phyloP scores from a whole-genome alignment of 495 filamentous ascomycete species.

The Staphylotrichum longicolle region DNA sequence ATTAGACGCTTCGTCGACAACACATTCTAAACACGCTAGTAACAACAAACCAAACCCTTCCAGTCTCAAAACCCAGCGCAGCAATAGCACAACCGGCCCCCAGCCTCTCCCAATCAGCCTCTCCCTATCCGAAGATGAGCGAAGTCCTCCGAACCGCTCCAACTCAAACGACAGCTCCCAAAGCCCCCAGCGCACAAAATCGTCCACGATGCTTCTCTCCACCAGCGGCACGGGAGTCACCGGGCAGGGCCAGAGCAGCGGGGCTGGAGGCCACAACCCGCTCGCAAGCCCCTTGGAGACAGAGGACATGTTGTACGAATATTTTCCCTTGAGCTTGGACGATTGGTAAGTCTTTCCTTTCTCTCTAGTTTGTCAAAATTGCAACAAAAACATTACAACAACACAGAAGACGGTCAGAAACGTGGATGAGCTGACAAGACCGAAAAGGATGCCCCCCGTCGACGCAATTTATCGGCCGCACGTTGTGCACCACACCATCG shows the following conservation, averaged over 20 bases:
- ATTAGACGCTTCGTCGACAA: not conserved
- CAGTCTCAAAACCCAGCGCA: not conserved
- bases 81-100: conserved; percentile 13
- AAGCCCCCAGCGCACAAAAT: conserved; percentile 41
- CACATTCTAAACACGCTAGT: conserved; percentile 22
- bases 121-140: conserved; percentile 73
- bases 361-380: not conserved
- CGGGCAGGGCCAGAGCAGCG: not conserved
- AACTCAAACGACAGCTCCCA: conserved; percentile 32
- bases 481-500: conserved; percentile 82
- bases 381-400: not conserved
- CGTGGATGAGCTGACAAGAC: not conserved
- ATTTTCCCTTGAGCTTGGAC: conserved; percentile 83
- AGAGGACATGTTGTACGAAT: conserved; percentile 82
- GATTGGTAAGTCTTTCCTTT: conserved; percentile 60
- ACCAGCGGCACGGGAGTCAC: not conserved
- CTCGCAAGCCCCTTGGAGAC: conserved; percentile 63
- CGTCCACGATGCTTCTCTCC: conserved; percentile 32
- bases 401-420: not conserved
- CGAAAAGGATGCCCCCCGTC: conserved; percentile 68
- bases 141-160: conserved; percentile 46
- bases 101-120: conserved; percentile 61
- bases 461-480: conserved; percentile 92
- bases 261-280: conserved; percentile 31
- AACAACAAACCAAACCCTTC: conserved; percentile 15